Evolutionary conservation across 768 basidiomycete genomes (phyloP), one percentile per base, ranked within the genome.

Genomic region (Lactarius evosmus): DNA sequence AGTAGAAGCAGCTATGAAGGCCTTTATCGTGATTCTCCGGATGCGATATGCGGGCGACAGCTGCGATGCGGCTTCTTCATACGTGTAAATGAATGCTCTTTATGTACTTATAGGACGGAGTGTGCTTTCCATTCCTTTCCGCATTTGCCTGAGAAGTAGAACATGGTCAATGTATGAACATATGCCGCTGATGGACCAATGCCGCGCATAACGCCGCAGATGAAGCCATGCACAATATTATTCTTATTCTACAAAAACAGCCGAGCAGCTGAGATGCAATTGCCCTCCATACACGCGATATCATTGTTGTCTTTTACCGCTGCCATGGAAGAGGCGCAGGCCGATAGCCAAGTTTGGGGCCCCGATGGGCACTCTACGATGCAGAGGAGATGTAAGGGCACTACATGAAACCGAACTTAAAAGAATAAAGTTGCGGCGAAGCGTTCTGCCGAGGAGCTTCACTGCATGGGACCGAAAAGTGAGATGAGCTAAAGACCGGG

Each of bases 181-280:
- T 56, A 64, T 49, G 44, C 51, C 52, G 53, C 38, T 29, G 46
- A 33, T 40, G 46, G 56, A 32, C 16, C 36, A 51, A 60, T 52
- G 34, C 38, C 53, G 52, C 41, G 32, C 54, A 50, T 29, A 53
- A 56, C 59, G 64, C 64, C 64, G 54, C 63, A 65, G 38, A 30
- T 50, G 53, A 17, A 38, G 46, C 44, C 7, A 46, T 40, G 22
- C 16, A 50, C 25, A 56, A 29, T 29, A 16, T 25, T 6, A 49
- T 49, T 6, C 46, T 19, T n/a, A 54, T 7, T 46, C 52, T 32
- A 56, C 34, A 49, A 46, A 61, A 65, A 49, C 49, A 27, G 54
- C 29, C 46, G n/a, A 32, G 25, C 2, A 49, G 5, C 46, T 14
- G 46, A 49, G 22, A 6, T 25, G 22, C 25, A 49, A 14, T 25